A percentile compares a stretch with the other conserved stretches of the same genome.
These are phyloP conservation scores for Lobosporangium transversale DNA, from an alignment of 192 early-diverging fungal genomes.

Conservation along the genomic window DNA sequence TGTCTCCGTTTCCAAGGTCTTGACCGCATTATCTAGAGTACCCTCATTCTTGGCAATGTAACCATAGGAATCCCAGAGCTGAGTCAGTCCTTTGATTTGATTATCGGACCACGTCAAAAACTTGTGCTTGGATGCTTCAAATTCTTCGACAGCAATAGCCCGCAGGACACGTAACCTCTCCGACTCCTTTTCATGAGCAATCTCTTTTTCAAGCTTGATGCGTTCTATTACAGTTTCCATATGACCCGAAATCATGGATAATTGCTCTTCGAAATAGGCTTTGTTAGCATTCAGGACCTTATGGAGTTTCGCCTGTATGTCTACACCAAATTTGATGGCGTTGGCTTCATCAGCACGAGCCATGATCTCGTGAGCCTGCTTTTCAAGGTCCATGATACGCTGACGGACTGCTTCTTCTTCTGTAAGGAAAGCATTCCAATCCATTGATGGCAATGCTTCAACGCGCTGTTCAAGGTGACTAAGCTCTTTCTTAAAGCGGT, in stretches of 20 bases:
- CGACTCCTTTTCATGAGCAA: slow-evolving; percentile 15
- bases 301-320: slow-evolving; percentile 2
- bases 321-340: not conserved
- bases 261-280: slow-evolving; percentile 21
- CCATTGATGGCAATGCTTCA: slow-evolving; percentile 40
- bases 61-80: slow-evolving; percentile 25
- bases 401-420: slow-evolving; percentile 27
- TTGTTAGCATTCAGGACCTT: slow-evolving; percentile 28
- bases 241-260: slow-evolving; percentile 17
- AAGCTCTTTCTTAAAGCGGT: slow-evolving; percentile 36
- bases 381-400: slow-evolving; percentile 21
- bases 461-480: slow-evolving; percentile 39
- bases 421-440: slow-evolving; percentile 43
- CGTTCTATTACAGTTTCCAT: too few relatives aligned
- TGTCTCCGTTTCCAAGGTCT: slow-evolving; percentile 10
- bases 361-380: slow-evolving; percentile 12
- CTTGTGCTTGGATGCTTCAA: slow-evolving; percentile 26
- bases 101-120: slow-evolving; percentile 36
- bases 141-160: slow-evolving; percentile 16
- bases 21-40: not conserved
- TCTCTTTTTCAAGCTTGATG: too few relatives aligned
- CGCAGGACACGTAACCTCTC: slow-evolving; percentile 28
- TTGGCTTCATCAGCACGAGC: slow-evolving; percentile 5
- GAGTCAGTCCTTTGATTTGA: slow-evolving; percentile 8
- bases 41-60: slow-evolving; percentile 20